A percentile compares a stretch with the other conserved stretches of the same genome.
Evolutionary conservation across 257 asterid species (phyloP).

Genomic region (Cordia subcordata): DNA sequence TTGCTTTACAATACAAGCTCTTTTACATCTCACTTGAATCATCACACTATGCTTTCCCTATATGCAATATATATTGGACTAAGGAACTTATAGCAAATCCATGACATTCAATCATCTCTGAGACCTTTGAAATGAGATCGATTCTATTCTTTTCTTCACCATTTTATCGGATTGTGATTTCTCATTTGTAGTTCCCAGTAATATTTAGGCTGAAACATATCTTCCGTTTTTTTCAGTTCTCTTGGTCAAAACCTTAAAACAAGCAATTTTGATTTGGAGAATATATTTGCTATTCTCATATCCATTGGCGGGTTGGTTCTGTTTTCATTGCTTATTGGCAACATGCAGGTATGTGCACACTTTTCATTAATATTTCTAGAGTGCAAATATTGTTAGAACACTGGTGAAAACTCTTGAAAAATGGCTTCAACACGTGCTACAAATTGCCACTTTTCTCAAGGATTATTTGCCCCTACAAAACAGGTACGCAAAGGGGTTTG

Average conservation of each 20-base stretch:
- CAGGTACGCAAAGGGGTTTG: no score
- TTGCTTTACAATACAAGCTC: not conserved
- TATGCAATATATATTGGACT: no score
- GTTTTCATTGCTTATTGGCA: conserved; percentile 32
- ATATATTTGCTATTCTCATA: conserved; percentile 25
- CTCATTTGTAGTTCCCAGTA: not conserved
- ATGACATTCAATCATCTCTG: no score
- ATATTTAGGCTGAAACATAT: not conserved
- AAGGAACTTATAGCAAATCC: no score
- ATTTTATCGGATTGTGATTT: not conserved
- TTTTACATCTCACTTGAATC: no score
- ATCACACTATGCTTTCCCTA: not conserved
- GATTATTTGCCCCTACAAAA: no score
- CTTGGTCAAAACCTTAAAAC: conserved; percentile 37
- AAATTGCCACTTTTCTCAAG: no score
- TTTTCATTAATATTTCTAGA: not conserved
- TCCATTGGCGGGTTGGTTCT: conserved; percentile 31
- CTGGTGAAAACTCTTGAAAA: no score
- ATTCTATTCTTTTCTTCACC: not conserved
- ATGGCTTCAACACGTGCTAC: no score
- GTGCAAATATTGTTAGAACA: no score
- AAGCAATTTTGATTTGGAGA: conserved; percentile 24
- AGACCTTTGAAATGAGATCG: not conserved
- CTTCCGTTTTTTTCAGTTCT: conserved; percentile 22
- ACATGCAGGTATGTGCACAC: conserved; percentile 28